Evolutionary conservation across 331 rosid species (phyloP).

Genomic region (Quercus lobata): DNA sequence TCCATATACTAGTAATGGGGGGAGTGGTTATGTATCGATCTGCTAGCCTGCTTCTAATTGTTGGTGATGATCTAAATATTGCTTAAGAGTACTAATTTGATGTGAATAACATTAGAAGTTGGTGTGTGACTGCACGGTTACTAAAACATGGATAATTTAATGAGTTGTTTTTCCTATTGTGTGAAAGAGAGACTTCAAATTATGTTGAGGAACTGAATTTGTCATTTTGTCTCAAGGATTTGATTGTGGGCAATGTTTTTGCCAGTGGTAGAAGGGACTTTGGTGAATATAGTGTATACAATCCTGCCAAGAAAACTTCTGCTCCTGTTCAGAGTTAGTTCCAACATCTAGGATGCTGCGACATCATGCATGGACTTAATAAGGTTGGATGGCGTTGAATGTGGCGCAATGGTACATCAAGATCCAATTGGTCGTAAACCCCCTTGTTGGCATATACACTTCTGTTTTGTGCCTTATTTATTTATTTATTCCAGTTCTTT

Average conservation of each 20-base stretch:
- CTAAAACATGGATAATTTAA: not conserved
- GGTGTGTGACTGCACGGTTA: too few relatives aligned
- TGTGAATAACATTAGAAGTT: too few relatives aligned
- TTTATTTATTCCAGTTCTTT: not conserved
- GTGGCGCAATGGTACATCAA: too few relatives aligned
- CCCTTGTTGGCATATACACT: not conserved
- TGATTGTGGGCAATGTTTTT: constrained; percentile 55
- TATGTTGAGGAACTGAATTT: constrained; percentile 33
- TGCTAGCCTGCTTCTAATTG: too few relatives aligned
- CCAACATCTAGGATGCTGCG: not conserved
- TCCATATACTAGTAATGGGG: too few relatives aligned
- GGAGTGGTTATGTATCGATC: too few relatives aligned
- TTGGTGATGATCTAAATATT: too few relatives aligned
- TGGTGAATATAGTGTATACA: constrained; percentile 81
- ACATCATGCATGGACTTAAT: not conserved
- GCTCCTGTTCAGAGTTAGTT: constrained; percentile 2
- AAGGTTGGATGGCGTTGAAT: not conserved
- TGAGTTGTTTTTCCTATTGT: not conserved
- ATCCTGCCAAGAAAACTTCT: constrained; percentile 35
- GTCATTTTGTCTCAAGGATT: constrained; percentile 46
- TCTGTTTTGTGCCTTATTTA: not conserved
- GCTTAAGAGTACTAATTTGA: too few relatives aligned
- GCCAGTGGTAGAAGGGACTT: constrained; percentile 89
- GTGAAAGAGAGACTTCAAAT: not conserved
- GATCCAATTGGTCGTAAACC: too few relatives aligned